Evolutionary conservation across 2,329 filamentous ascomycete species (phyloP), one percentile per base, ranked within the genome.

Genomic region (Aureobasidium melanogenum): DNA sequence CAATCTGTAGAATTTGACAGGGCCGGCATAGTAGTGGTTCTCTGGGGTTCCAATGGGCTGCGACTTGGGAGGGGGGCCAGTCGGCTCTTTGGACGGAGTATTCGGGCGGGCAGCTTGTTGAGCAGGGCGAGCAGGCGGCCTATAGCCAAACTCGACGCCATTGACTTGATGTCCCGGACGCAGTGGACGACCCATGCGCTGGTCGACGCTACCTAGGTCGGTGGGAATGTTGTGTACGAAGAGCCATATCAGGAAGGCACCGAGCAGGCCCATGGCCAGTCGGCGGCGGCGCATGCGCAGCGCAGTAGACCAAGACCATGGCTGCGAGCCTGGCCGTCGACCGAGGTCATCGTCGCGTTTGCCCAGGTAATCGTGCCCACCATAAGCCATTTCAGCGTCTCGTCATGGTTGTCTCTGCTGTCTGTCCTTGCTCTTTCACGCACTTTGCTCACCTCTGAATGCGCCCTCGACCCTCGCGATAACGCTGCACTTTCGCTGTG

Each of bases 1-100:
- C 44, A 97, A 80, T 12, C 82, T 73, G 66, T 82, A 82, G 69
- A 90, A 92, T 67, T 79, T 84, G 66, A 95, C 80, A 1, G 82
- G 82, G 0, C 89, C 91, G 64, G 86, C 83, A 72, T 87, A 93
- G 55, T 80, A 79, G 64, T 79, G 74, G 60, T 72, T 70, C 50
- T 71, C 62, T 56, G 64, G 63, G 62, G n/a, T 64, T 22, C 66
- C 65, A 28, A 12, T 12, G 19, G 48, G 10, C 19, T 61, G 46
- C 19, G 38, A 15, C 54, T 57, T 48, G 9, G 56, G 57, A 17
- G 64, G 64, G 30, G 64, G 60, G 5, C 64, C 64, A 15, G 38
- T 57, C 3, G 66, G 65, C 38, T 56, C 56, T 34, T 60, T 61
- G 38, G 38, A 43, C n/a, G 10, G 15, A 19, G 38, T 14, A n/a